A percentile compares a stretch with the other conserved stretches of the same genome.
These are phyloP conservation scores for Komagataella pseudopastoris DNA, from an alignment of 805 yeast species.

Conservation along the genomic window DNA sequence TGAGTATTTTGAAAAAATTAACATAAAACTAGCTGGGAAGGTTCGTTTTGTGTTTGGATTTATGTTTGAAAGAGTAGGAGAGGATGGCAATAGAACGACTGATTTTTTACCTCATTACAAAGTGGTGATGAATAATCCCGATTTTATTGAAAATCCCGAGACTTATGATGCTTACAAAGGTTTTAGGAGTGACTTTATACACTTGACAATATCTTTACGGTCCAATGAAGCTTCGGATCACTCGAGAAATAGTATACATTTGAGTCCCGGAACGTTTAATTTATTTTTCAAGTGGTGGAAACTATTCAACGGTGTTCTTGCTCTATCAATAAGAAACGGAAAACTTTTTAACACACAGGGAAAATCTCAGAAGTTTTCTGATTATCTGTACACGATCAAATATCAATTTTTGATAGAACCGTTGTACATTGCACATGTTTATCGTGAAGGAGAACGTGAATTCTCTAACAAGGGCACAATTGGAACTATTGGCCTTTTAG, in stretches of 20 bases:
- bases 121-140: slow-evolving; percentile 43
- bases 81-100: slow-evolving; percentile 24
- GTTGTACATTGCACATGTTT: slow-evolving; percentile 60
- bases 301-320: slow-evolving; percentile 64
- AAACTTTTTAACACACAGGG: slow-evolving; percentile 44
- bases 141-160: slow-evolving; percentile 26
- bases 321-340: slow-evolving; percentile 73
- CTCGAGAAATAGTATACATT: slow-evolving; percentile 59
- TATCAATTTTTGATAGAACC: slow-evolving; percentile 66
- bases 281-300: slow-evolving; percentile 82
- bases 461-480: slow-evolving; percentile 26
- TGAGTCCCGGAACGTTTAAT: slow-evolving; percentile 54
- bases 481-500: slow-evolving; percentile 62
- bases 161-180: slow-evolving; percentile 70
- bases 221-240: slow-evolving; percentile 17
- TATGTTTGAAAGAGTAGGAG: slow-evolving; percentile 32
- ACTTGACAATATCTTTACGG: slow-evolving; percentile 45
- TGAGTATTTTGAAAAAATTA: slow-evolving; percentile 31
- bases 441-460: slow-evolving; percentile 30
- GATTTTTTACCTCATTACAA: slow-evolving; percentile 48
- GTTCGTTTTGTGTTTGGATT: slow-evolving; percentile 45
- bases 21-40: slow-evolving; percentile 47
- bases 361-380: slow-evolving; percentile 56
- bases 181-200: slow-evolving; percentile 74
- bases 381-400: slow-evolving; percentile 63